These are phyloP conservation scores for Astrothelium subdiscretum DNA, from an alignment of 495 filamentous ascomycete species.

Conservation along the genomic window DNA sequence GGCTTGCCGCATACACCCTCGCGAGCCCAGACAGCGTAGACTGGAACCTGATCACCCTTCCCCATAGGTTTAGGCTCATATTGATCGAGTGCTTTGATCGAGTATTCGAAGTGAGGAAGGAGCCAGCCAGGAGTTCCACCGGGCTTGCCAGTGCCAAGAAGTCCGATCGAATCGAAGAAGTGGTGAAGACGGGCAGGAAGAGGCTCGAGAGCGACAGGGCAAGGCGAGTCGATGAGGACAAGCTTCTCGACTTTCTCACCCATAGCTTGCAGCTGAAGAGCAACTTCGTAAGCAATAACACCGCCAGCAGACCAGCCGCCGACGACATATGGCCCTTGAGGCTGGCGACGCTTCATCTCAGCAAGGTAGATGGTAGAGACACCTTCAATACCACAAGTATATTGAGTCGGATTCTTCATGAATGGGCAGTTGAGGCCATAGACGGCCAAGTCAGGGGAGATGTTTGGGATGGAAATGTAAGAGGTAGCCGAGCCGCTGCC, in stretches of 20 bases:
- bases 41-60: constrained; percentile 44
- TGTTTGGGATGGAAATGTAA: constrained; percentile 47
- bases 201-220: constrained; percentile 64
- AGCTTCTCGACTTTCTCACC: constrained; percentile 63
- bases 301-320: constrained; percentile 81
- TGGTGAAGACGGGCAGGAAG: constrained; percentile 63
- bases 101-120: constrained; percentile 70
- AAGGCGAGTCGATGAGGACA: constrained; percentile 74
- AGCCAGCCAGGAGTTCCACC: constrained; percentile 64
- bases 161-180: constrained; percentile 69
- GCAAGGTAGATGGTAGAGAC: constrained; percentile 48
- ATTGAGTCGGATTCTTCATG: constrained; percentile 49
- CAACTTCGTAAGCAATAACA: constrained; percentile 77
- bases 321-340: constrained; percentile 59
- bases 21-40: constrained; percentile 65
- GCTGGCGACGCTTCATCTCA: constrained; percentile 60
- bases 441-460: constrained; percentile 42
- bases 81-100: constrained; percentile 60
- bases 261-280: constrained; percentile 53
- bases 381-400: constrained; percentile 43
- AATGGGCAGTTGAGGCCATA: constrained; percentile 57
- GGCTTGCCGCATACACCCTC: constrained; percentile 68
- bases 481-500: constrained; percentile 60
- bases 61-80: constrained; percentile 52
- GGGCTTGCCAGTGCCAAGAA: constrained; percentile 58